A percentile compares a stretch with the other conserved stretches of the same genome.
These are phyloP conservation scores for Scleroderma bovista DNA, from an alignment of 768 basidiomycete genomes.

Conservation along the genomic window DNA sequence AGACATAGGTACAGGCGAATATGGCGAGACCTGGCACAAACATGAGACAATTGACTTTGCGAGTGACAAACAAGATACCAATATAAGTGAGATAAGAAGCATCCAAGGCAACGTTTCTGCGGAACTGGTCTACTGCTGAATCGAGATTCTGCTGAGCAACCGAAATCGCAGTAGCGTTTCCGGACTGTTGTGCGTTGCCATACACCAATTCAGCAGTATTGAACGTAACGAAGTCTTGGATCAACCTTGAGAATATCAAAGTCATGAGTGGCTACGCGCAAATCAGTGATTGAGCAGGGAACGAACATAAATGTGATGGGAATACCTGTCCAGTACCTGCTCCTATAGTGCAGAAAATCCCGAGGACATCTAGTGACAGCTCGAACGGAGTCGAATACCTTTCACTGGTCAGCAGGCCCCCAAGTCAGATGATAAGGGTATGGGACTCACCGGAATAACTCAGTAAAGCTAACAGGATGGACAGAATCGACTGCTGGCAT, in stretches of 20 bases:
- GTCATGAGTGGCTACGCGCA: conserved; percentile 61
- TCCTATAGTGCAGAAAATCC: conserved; percentile 62
- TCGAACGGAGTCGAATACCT: conserved; percentile 77
- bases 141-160: conserved; percentile 29
- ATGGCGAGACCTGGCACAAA: conserved; percentile 57
- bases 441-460: conserved; percentile 50
- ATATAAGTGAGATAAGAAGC: conserved; percentile 64
- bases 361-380: conserved; percentile 59
- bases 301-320: background rate
- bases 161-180: conserved; percentile 31
- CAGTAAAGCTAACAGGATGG: conserved; percentile 35
- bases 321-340: conserved; percentile 80
- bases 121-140: conserved; percentile 41
- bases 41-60: conserved; percentile 3
- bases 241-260: conserved; percentile 79
- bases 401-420: conserved; percentile 14
- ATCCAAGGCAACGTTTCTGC: conserved; percentile 44
- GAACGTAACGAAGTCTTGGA: no score
- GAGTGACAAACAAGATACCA: conserved; percentile 36
- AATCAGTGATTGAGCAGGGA: background rate
- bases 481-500: conserved; percentile 27
- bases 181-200: no score
- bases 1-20: conserved; percentile 66
- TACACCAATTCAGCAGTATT: no score
- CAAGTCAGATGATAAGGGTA: background rate